phyloP scores from a whole-genome alignment of 2,329 filamentous ascomycete genomes.

The Cercospora citrullina region DNA sequence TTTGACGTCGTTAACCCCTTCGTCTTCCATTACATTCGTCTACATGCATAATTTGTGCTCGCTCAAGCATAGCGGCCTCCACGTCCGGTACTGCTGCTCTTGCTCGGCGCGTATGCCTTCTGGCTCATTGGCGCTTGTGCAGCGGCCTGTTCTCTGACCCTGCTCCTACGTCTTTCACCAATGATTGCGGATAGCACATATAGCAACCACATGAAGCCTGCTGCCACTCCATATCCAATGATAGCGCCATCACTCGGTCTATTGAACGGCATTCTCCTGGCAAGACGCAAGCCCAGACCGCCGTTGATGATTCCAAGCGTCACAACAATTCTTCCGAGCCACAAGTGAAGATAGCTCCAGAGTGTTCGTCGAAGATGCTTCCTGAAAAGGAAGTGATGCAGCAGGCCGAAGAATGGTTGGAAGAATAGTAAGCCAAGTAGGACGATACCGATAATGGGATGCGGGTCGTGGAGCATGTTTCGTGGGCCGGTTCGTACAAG shows the following conservation, averaged over 20 bases:
- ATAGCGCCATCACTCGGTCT: constrained; percentile 38
- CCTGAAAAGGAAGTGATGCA: constrained; percentile 56
- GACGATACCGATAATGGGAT: constrained; percentile 57
- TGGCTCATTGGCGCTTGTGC: constrained; percentile 7
- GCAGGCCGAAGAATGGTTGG: constrained; percentile 54
- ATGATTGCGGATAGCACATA: constrained; percentile 41
- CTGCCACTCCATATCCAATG: constrained; percentile 54
- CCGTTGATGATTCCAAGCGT: constrained; percentile 59
- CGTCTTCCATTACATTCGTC: background rate
- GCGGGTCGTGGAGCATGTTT: constrained; percentile 42
- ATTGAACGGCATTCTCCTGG: constrained; percentile 41
- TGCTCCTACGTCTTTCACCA: constrained; percentile 23
- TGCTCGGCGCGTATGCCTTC: constrained; percentile 19
- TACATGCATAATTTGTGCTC: background rate
- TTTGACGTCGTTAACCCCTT: background rate
- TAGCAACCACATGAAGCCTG: constrained; percentile 49
- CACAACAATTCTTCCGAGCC: constrained; percentile 55
- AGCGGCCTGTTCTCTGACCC: constrained; percentile 9
- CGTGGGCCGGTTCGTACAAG: constrained; percentile 28
- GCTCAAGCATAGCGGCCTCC: constrained; percentile 14
- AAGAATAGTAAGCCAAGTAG: constrained; percentile 56
- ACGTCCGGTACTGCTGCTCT: constrained; percentile 8
- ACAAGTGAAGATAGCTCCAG: constrained; percentile 55
- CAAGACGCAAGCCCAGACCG: constrained; percentile 54
- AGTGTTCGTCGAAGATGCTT: constrained; percentile 48